A percentile compares a stretch with the other conserved stretches of the same genome.
Conservation (phyloP, 1,139 yeast species). For the Nadsonia starkeyi-henricii region DNA sequence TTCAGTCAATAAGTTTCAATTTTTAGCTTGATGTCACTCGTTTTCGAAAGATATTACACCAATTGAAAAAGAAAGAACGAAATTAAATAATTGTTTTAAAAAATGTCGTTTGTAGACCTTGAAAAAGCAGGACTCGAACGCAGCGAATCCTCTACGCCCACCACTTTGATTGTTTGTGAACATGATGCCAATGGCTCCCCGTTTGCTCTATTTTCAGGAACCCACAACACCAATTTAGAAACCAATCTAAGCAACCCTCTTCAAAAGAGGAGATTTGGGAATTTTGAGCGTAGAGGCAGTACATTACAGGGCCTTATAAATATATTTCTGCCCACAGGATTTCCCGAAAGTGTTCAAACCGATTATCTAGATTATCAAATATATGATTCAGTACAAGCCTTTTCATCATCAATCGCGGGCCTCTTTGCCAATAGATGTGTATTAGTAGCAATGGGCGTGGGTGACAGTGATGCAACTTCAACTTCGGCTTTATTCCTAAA, state of each 20-base stretch:
- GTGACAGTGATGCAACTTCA: conserved; percentile 25
- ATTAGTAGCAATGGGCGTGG: conserved; percentile 26
- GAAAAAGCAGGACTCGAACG: not conserved
- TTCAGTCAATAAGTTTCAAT: too few relatives aligned
- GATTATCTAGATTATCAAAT: conserved; percentile 26
- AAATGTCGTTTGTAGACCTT: not conserved
- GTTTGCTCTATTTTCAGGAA: not conserved
- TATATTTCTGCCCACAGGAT: conserved; percentile 27
- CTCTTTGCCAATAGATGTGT: conserved; percentile 26
- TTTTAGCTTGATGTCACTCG: too few relatives aligned
- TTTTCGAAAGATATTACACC: too few relatives aligned
- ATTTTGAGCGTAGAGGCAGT: conserved; percentile 2
- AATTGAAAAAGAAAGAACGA: too few relatives aligned
- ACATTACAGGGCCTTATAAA: conserved; percentile 12
- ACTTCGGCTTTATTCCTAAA: conserved; percentile 26
- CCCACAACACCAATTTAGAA: not conserved
- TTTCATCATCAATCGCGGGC: conserved; percentile 24
- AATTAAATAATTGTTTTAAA: too few relatives aligned
- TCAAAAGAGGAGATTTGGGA: not conserved
- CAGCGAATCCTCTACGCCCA: too few relatives aligned
- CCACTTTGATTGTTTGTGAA: not conserved
- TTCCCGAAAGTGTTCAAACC: conserved; percentile 23
- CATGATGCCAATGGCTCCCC: not conserved
- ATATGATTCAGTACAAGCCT: conserved; percentile 27
- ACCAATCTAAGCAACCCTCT: not conserved